Base-by-base conservation (phyloP, 106 monocot species). In the Phalaenopsis equestris region DNA sequence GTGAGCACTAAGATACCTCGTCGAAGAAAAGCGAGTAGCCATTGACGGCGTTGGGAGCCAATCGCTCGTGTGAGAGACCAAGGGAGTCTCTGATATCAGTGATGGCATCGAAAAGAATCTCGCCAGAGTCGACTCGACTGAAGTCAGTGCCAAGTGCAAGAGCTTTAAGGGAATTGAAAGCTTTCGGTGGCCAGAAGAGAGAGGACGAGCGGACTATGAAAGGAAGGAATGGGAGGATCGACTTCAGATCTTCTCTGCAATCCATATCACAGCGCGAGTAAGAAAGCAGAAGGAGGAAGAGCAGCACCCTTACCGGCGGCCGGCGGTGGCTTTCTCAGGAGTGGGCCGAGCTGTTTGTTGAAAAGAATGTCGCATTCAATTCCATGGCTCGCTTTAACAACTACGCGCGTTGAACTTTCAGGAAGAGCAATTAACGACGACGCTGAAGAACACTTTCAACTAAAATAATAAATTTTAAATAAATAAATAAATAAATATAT, bases 1-100 rank as follows among this genome's bases (percentile, higher is more conserved):
- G 16, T 2, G 42, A 49, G 17, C 5, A 23, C 43, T 3, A 15
- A 1, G 24, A 1, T 67, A 93, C 96, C 83, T 94, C 87, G 68
- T 99, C 98, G 79, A 99, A 99, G 84, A 91, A 99, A 78, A 92
- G 79, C 14, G 85, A 79, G 83, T 86, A 91, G 3, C 98, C 94
- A 19, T 86, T 80, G 39, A 80, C 86, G 16, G 98, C 91, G 1
- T n/a, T 47, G 41, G 36, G 74, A 37, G 85, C 84, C 6, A 99
- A 77, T 1, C 16, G n/a, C 10, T 87, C 76, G 30, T 42, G 19
- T 70, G 91, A 84, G 77, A 98, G 82, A 39, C 85, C 87, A 42
- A 94, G 55, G 56, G 94, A 80, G 68, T 76, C 81, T 30, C 98
- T 70, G 83, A 98, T 87, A 18, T 86, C 88, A 72, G 87, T 42